phyloP scores from a whole-genome alignment of 2,329 filamentous ascomycete genomes.

The Cercospora sesami region DNA sequence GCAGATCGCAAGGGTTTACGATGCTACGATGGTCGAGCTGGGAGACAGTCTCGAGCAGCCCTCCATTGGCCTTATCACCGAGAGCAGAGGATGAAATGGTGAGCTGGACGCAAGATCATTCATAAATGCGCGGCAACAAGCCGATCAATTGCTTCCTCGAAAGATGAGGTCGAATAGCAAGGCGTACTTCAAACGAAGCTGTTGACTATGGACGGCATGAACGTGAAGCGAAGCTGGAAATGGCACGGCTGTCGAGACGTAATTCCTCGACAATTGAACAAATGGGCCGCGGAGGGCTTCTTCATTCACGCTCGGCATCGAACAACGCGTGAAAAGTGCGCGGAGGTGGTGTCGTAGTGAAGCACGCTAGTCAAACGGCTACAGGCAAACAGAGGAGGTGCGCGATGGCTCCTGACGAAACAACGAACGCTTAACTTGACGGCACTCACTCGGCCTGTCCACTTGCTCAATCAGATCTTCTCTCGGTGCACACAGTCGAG shows the following conservation, averaged over 20 bases:
- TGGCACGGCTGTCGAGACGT: background rate
- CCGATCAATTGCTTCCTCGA: background rate
- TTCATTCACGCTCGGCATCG: background rate
- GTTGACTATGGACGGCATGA: background rate
- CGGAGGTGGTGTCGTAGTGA: background rate
- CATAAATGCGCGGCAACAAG: background rate
- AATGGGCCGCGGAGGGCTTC: background rate
- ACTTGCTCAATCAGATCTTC: background rate
- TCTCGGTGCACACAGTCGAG: background rate
- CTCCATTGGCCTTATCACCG: constrained; percentile 51
- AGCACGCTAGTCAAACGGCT: constrained; percentile 3
- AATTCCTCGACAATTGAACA: background rate
- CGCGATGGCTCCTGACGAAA: background rate
- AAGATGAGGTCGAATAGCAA: too few species aligned
- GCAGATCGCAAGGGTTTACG: constrained; percentile 75
- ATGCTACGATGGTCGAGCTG: constrained; percentile 72
- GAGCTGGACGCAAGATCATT: background rate
- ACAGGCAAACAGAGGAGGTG: background rate
- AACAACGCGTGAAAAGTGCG: background rate
- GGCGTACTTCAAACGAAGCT: background rate
- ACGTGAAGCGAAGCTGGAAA: background rate
- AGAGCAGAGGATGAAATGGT: constrained; percentile 32
- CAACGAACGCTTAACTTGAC: background rate
- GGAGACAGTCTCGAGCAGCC: constrained; percentile 63
- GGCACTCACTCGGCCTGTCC: background rate